Evolutionary conservation across 768 basidiomycete species (phyloP).

Genomic region (Omphalotus guepiniiformis): DNA sequence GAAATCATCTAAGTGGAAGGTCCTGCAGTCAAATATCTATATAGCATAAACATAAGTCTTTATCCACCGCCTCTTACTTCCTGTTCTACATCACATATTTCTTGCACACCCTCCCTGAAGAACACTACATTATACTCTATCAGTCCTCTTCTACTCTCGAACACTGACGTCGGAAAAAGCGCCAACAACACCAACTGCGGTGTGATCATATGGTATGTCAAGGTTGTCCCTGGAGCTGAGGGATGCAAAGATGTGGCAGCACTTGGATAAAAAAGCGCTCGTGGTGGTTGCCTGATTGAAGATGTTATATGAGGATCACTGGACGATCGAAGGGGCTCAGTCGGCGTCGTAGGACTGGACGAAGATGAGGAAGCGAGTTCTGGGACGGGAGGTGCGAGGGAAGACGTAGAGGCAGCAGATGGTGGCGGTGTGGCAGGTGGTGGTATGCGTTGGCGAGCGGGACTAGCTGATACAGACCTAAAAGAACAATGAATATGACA

Average conservation of each 20-base stretch:
- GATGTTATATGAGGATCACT: too few relatives aligned
- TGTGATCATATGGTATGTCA: slow-evolving; percentile 6
- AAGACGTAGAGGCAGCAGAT: slow-evolving; percentile 2
- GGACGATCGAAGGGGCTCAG: too few relatives aligned
- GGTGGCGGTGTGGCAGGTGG: slow-evolving; percentile 5
- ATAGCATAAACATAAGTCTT: too few relatives aligned
- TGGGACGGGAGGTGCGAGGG: too few relatives aligned
- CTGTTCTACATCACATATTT: slow-evolving; percentile 2
- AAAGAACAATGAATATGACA: background rate
- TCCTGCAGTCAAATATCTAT: too few relatives aligned
- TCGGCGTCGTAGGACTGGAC: too few relatives aligned
- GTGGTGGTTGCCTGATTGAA: slow-evolving; percentile 10
- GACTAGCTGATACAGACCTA: slow-evolving; percentile 18
- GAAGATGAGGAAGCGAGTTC: too few relatives aligned
- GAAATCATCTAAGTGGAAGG: too few relatives aligned
- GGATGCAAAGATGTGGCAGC: slow-evolving; percentile 44
- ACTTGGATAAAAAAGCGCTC: slow-evolving; percentile 37
- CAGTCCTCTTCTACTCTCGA: slow-evolving; percentile 7
- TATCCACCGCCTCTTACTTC: slow-evolving; percentile 7
- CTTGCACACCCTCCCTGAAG: background rate
- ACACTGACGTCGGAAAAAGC: background rate
- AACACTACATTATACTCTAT: background rate
- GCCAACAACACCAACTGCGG: background rate
- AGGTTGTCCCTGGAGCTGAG: slow-evolving; percentile 20
- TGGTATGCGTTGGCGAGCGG: slow-evolving; percentile 7